Evolutionary conservation across 1,284 basidiomycete genomes (phyloP).

Genomic region (Melampsora larici-populina): DNA sequence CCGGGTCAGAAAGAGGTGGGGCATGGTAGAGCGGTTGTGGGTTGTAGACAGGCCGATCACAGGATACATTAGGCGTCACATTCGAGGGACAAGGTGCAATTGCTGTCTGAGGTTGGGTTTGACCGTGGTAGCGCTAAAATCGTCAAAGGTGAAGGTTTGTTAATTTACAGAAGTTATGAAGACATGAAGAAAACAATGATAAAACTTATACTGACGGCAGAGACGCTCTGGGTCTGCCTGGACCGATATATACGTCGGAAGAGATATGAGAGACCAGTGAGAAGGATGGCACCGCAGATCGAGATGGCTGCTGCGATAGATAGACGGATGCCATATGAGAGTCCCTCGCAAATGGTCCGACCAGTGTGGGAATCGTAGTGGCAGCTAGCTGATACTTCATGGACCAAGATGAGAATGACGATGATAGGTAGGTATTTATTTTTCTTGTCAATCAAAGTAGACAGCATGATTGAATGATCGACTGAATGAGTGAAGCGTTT

Average conservation of each 20-base stretch:
- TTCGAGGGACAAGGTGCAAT: too few species aligned
- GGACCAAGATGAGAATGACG: constrained; percentile 1
- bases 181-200: too few species aligned
- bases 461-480: not conserved
- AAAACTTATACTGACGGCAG: constrained; percentile 16
- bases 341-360: constrained; percentile 22
- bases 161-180: too few species aligned
- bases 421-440: not conserved
- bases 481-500: not conserved
- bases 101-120: too few species aligned
- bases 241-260: constrained; percentile 21
- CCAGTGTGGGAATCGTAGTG: constrained; percentile 28
- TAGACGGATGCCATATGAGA: constrained; percentile 28
- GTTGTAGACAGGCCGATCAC: too few species aligned
- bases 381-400: constrained; percentile 7
- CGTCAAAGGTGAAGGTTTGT: too few species aligned
- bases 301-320: constrained; percentile 28
- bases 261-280: constrained; percentile 12
- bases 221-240: not conserved
- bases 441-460: not conserved
- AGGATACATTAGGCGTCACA: too few species aligned
- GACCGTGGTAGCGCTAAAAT: too few species aligned
- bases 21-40: too few species aligned
- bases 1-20: too few species aligned
- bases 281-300: constrained; percentile 3